These are phyloP conservation scores for Candida ortonii DNA, from an alignment of 805 yeast species.

Conservation along the genomic window DNA sequence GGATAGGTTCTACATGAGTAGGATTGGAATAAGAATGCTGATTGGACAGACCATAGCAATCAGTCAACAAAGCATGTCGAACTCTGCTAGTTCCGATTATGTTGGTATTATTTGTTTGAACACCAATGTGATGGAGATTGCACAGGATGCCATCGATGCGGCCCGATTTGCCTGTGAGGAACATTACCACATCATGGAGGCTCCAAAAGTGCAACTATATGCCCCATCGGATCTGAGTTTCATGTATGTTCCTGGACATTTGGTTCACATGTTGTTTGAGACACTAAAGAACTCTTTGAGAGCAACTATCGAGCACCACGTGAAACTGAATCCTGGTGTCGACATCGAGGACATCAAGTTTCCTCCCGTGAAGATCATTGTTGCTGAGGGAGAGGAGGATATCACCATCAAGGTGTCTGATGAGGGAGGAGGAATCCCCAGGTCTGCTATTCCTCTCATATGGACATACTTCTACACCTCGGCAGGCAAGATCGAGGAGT, in stretches of 20 bases:
- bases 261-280: constrained; percentile 88
- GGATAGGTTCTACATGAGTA: constrained; percentile 84
- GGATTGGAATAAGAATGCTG: constrained; percentile 90
- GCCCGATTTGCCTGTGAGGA: constrained; percentile 90
- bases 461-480: constrained; percentile 94
- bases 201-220: constrained; percentile 77
- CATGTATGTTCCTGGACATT: constrained; percentile 92
- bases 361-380: constrained; percentile 84
- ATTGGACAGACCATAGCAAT: constrained; percentile 93
- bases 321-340: constrained; percentile 49
- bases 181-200: constrained; percentile 81
- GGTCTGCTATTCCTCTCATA: constrained; percentile 76
- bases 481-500: constrained; percentile 61
- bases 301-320: constrained; percentile 83
- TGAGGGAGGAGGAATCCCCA: constrained; percentile 92
- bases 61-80: constrained; percentile 28
- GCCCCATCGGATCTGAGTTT: constrained; percentile 75
- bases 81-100: constrained; percentile 57
- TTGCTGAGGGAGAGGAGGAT: constrained; percentile 86
- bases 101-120: constrained; percentile 88
- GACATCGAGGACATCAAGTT: constrained; percentile 62
- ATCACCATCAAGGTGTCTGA: constrained; percentile 87
- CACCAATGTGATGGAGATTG: constrained; percentile 79
- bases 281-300: constrained; percentile 81
- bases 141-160: constrained; percentile 84